Percentiles rank a stretch among this genome's conserved stretches.
Evolutionary conservation across 768 basidiomycete genomes (phyloP).

Genomic region (Fibroporia radiculosa): DNA sequence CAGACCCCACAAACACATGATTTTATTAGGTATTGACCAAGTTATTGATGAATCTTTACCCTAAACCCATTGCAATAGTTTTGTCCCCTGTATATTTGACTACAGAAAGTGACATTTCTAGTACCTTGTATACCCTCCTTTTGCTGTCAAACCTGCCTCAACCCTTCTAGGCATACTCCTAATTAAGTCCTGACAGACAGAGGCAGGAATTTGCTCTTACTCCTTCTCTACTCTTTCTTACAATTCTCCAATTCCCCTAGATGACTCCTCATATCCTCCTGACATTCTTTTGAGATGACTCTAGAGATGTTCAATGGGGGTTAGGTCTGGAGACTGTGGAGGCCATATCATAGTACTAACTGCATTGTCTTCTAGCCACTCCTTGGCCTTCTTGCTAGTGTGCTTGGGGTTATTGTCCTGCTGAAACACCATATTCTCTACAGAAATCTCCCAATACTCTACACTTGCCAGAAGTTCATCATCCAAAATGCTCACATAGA

Average conservation of each 20-base stretch:
- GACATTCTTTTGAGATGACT: slow-evolving; percentile 7
- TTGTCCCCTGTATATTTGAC: too few species aligned
- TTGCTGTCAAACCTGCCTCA: too few species aligned
- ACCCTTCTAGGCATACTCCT: slow-evolving; percentile 16
- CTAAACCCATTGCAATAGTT: too few species aligned
- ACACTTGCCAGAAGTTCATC: slow-evolving; percentile 1
- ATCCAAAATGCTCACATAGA: slow-evolving; percentile 3
- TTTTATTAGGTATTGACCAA: too few species aligned
- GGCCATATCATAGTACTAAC: neutral
- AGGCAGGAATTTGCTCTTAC: slow-evolving; percentile 5
- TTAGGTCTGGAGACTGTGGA: slow-evolving; percentile 7
- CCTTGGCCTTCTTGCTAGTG: slow-evolving; percentile 4
- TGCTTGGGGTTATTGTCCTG: slow-evolving; percentile 4
- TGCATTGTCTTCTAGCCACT: neutral
- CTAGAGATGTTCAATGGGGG: slow-evolving; percentile 15
- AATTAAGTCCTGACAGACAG: slow-evolving; percentile 11
- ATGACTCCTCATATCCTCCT: slow-evolving; percentile 3
- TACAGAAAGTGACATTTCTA: too few species aligned
- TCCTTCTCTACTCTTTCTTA: slow-evolving; percentile 9
- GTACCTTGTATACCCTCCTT: too few species aligned
- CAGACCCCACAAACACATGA: too few species aligned
- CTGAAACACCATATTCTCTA: neutral
- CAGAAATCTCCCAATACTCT: neutral
- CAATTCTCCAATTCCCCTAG: too few species aligned
- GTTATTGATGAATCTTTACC: too few species aligned